Evolutionary conservation across 2,329 filamentous ascomycete species (phyloP).

Genomic region (Myriosclerotinia scirpicola): DNA sequence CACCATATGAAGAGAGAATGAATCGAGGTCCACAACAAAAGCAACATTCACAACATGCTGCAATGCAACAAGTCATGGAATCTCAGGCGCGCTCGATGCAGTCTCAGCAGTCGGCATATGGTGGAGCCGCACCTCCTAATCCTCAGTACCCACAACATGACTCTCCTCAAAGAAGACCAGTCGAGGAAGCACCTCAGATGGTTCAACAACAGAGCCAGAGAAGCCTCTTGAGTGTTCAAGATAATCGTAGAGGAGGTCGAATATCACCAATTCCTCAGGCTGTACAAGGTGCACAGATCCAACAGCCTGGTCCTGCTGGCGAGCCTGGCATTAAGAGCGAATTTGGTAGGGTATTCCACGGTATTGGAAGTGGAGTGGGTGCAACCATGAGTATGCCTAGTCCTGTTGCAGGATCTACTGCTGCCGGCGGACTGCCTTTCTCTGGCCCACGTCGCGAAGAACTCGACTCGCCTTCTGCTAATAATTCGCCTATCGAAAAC

Average conservation of each 20-base stretch:
- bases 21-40: conserved; percentile 41
- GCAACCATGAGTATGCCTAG: conserved; percentile 50
- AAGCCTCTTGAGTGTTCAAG: conserved; percentile 70
- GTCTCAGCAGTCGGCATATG: conserved; percentile 37
- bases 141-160: conserved; percentile 48
- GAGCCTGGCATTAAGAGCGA: conserved; percentile 93
- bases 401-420: conserved; percentile 50
- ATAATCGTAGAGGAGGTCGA: conserved; percentile 77
- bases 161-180: conserved; percentile 44
- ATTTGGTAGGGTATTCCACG: conserved; percentile 91
- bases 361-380: conserved; percentile 73
- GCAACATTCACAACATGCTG: conserved; percentile 38
- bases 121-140: conserved; percentile 44
- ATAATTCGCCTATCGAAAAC: conserved; percentile 45
- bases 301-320: conserved; percentile 72
- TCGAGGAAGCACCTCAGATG: conserved; percentile 54
- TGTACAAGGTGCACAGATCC: conserved; percentile 85
- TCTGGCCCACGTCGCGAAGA: conserved; percentile 56
- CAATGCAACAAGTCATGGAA: conserved; percentile 40
- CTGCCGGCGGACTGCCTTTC: conserved; percentile 52
- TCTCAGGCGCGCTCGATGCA: conserved; percentile 41
- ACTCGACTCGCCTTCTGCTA: conserved; percentile 44
- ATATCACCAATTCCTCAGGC: conserved; percentile 89
- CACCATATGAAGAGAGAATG: conserved; percentile 37
- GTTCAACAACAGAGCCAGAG: conserved; percentile 57